Evolutionary conservation across 2,329 filamentous ascomycete species (phyloP), one percentile per base, ranked within the genome.

Genomic region (Drechmeria coniospora): DNA sequence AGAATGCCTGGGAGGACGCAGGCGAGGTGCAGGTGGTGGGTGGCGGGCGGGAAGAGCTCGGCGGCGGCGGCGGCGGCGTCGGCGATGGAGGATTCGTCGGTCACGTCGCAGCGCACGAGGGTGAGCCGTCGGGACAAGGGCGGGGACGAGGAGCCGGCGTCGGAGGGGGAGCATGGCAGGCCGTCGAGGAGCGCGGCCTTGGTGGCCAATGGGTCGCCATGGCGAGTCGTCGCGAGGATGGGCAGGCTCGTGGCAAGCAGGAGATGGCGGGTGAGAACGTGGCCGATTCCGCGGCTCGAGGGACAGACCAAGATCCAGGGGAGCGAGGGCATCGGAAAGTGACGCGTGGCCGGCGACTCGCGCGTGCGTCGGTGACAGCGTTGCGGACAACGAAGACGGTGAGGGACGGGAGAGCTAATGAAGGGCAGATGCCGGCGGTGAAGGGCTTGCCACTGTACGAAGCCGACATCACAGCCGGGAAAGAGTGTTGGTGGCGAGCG

Each of bases 1-100:
- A 90, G 63, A 21, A 86, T 59, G 0, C 81, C 82, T 0, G 81
- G 78, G 3, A 84, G 54, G 17, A 68, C 67, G 41, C 83, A 68
- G 3, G 69, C 69, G 23, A 87, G 64, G 33, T 74, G 77, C 9
- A 90, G 63, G 38, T 79, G 70, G 39, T 70, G 50, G 7, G 49
- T 50, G 9, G 46, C 45, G 0, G 48, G 31, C 2, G 67, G 64
- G 47, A 77, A 77, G 7, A 68, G 52, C 6, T 53, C 44, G 14
- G 54, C 54, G 16, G 72, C 72, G 25, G 41, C 41, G 10, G 47
- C 45, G 4, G 68, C 57, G 12, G 78, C 72, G 21, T 66, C 63
- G 25, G 53, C 42, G 21, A 90, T 67, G 20, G 68, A 68, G 16
- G 54, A 35, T 51, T 86, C 79, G 41, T 79, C 68, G 3, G 54